Percentiles rank a stretch among this genome's conserved stretches.
These are phyloP conservation scores for Funneliformis geosporum DNA, from an alignment of 192 early-diverging fungal species.

Conservation along the genomic window DNA sequence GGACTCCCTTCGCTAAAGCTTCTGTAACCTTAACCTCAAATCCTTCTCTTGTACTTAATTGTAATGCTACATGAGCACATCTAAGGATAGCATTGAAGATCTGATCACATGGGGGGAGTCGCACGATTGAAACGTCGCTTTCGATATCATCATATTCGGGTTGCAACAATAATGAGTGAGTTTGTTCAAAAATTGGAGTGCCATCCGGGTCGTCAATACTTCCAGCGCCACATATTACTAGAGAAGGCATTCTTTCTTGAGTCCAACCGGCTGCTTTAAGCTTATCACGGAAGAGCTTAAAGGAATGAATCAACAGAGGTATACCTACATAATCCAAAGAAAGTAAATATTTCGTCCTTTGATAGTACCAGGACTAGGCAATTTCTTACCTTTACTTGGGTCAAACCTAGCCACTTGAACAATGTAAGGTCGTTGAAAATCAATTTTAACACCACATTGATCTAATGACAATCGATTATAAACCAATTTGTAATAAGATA, in stretches of 20 bases:
- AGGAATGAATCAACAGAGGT: conserved; percentile 70
- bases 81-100: conserved; percentile 73
- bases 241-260: not conserved
- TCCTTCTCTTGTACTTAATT: conserved; percentile 91
- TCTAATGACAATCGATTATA: conserved; percentile 79
- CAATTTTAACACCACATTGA: conserved; percentile 62
- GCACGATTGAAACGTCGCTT: conserved; percentile 58
- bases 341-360: not conserved
- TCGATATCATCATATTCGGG: conserved; percentile 55
- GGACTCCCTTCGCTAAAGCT: conserved; percentile 82
- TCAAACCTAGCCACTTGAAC: conserved; percentile 84
- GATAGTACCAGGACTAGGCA: not conserved
- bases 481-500: conserved; percentile 70
- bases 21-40: conserved; percentile 91
- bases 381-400: conserved; percentile 69
- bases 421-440: conserved; percentile 70
- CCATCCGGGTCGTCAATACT: conserved; percentile 87
- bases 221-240: conserved; percentile 61
- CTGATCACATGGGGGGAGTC: conserved; percentile 80
- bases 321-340: conserved; percentile 45
- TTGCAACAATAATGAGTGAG: conserved; percentile 47
- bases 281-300: conserved; percentile 60
- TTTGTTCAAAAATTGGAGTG: conserved; percentile 63
- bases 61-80: conserved; percentile 70
- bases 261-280: conserved; percentile 38